Conservation (phyloP, 1,284 basidiomycete genomes). For the Moesziomyces sp. region DNA sequence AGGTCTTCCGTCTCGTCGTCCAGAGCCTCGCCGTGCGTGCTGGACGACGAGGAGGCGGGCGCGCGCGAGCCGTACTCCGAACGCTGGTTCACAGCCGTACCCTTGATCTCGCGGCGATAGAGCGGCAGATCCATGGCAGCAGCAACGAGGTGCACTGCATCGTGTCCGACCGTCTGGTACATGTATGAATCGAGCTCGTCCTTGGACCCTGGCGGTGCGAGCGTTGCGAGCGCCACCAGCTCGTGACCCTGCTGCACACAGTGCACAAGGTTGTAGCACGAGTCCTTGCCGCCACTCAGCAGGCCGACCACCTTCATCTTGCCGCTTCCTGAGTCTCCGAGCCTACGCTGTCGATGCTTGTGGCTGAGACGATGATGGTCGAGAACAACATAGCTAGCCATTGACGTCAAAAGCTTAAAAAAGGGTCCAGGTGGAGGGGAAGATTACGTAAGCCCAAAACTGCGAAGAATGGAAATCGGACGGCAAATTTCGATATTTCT, state of each 20-base stretch:
- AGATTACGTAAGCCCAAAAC: neutral
- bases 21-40: conserved; percentile 67
- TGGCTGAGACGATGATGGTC: neutral
- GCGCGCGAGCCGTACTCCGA: conserved; percentile 80
- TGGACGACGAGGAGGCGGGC: conserved; percentile 1
- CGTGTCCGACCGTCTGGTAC: conserved; percentile 97
- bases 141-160: conserved; percentile 88
- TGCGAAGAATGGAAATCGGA: no score
- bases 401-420: neutral
- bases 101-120: conserved; percentile 82
- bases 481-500: neutral
- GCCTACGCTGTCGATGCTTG: neutral
- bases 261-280: conserved; percentile 94
- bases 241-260: conserved; percentile 87
- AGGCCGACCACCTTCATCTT: conserved; percentile 92
- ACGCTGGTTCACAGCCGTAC: conserved; percentile 82
- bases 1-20: conserved; percentile 96
- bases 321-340: no score
- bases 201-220: conserved; percentile 83
- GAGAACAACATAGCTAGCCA: neutral
- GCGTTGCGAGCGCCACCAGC: conserved; percentile 86
- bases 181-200: conserved; percentile 99
- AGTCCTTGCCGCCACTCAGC: conserved; percentile 97
- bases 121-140: conserved; percentile 86
- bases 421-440: neutral